These are phyloP conservation scores for Cladosporium velox DNA, from an alignment of 2,329 filamentous ascomycete species.

Conservation along the genomic window DNA sequence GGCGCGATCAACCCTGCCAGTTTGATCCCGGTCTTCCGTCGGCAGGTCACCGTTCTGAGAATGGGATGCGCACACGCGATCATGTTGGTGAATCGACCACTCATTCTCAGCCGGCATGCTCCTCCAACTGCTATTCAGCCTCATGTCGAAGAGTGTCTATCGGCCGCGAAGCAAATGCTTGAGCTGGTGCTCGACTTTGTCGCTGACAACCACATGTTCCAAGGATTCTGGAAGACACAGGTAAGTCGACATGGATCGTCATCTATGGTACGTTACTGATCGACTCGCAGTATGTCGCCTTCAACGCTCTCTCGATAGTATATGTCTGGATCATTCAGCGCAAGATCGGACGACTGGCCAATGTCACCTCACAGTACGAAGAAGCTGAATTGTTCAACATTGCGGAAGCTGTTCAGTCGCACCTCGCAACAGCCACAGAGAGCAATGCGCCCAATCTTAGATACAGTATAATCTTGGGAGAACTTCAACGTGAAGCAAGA, in stretches of 20 bases:
- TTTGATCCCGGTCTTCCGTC: conserved; percentile 53
- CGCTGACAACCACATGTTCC: conserved; percentile 44
- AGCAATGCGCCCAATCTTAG: conserved; percentile 49
- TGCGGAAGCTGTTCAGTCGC: conserved; percentile 51
- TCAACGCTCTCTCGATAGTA: conserved; percentile 56
- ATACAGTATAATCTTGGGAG: conserved; percentile 57
- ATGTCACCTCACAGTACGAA: conserved; percentile 20
- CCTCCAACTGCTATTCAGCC: conserved; percentile 32
- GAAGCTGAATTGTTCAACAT: conserved; percentile 42
- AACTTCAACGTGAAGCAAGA: conserved; percentile 48
- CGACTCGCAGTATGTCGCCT: conserved; percentile 52
- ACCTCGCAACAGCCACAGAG: conserved; percentile 44
- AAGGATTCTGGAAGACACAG: conserved; percentile 53
- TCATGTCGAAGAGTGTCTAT: conserved; percentile 49
- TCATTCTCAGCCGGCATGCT: conserved; percentile 46
- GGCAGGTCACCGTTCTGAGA: conserved; percentile 57
- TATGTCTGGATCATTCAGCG: conserved; percentile 58
- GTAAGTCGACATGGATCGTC: neutral
- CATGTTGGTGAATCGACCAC: conserved; percentile 58
- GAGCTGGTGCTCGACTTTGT: conserved; percentile 48
- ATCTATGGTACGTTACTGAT: neutral
- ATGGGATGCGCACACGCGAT: conserved; percentile 58
- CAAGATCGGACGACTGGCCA: conserved; percentile 27
- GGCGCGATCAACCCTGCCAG: conserved; percentile 47
- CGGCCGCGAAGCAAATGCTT: conserved; percentile 50